Base-by-base conservation (phyloP, 306 rosid genomes). In the Pyrus betulifolia region DNA sequence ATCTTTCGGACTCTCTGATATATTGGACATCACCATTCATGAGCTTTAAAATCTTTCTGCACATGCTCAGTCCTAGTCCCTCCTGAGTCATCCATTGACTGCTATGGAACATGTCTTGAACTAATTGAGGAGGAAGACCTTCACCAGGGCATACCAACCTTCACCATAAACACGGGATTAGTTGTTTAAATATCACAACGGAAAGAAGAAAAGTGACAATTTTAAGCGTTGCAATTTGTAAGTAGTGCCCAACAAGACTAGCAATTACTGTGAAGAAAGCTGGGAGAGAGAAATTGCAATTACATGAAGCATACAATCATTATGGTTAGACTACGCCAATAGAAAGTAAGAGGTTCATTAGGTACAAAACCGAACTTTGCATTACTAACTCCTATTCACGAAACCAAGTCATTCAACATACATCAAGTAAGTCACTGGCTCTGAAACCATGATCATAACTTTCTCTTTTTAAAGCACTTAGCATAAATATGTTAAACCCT, bases 91-190 rank as follows among this genome's bases (percentile, higher is more conserved):
- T 82, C 97, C 99, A 92, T 64, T 75, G 78, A 72, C 89, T 88
- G 82, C 85, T 85, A 57, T 93, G 96, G 78, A 92, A 93, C 99
- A 96, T 92, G 87, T 96, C 99, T 71, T 93, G 97, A 84, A 96
- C 78, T 89, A 91, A 73, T 61, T 91, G 97, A 55, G 97, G 79
- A 5, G 99, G 98, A 75, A 96, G 89, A 82, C 99, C 99, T 82
- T 96, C 94, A 57, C 99, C 99, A 4, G 99, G 98, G 88, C 97
- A 92, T 67, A 85, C 96, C 80, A 96, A 87, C 91, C 98, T 93
- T 89, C 83, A 80, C 73, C 77, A 76, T 1, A 67, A 80, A 74
- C 59, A 72, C 22, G 14, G 31, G 22, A 67, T 28, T 51, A 23
- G 69, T 74, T 22, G n/a, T 44, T 42, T 59, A 38, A 52, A 42